phyloP scores from a whole-genome alignment of 2,329 filamentous ascomycete species.

The Aspergillus hortae region DNA sequence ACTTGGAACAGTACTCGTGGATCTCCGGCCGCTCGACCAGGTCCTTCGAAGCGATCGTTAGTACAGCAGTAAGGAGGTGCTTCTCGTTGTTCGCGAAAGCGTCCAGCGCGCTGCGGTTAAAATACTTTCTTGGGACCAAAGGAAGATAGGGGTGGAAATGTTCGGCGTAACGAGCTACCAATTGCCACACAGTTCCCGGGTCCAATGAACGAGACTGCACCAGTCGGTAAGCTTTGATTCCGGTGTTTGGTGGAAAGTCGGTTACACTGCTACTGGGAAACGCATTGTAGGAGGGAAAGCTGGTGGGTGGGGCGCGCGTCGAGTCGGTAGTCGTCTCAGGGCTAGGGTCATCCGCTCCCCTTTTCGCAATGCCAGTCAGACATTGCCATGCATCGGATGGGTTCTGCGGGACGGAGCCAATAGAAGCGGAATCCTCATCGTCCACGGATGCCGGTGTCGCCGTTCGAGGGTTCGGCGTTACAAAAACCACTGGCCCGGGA shows the following conservation, averaged over 20 bases:
- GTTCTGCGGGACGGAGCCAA: conserved; percentile 43
- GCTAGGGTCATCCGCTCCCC: conserved; percentile 25
- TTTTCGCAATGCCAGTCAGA: conserved; percentile 43
- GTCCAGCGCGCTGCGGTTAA: conserved; percentile 52
- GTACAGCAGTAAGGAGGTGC: conserved; percentile 65
- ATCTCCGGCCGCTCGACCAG: conserved; percentile 61
- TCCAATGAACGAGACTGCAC: conserved; percentile 46
- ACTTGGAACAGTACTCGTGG: conserved; percentile 63
- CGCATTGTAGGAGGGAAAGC: conserved; percentile 22
- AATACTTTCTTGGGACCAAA: conserved; percentile 59
- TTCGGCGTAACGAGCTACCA: conserved; percentile 58
- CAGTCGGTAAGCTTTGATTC: conserved; percentile 41
- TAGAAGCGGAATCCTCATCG: conserved; percentile 40
- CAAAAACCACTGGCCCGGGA: conserved; percentile 32
- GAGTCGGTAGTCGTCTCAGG: conserved; percentile 20
- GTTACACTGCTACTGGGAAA: conserved; percentile 24
- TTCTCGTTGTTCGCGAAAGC: conserved; percentile 59
- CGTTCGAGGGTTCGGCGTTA: conserved; percentile 29
- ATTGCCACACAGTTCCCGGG: conserved; percentile 49
- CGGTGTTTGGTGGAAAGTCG: conserved; percentile 26
- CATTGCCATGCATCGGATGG: conserved; percentile 50
- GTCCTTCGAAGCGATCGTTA: conserved; percentile 70
- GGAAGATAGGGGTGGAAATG: conserved; percentile 70
- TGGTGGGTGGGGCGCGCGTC: conserved; percentile 19
- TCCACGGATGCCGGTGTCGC: conserved; percentile 25